Evolutionary conservation across 2,329 filamentous ascomycete genomes (phyloP), one percentile per base, ranked within the genome.

Genomic region (Exophiala alcalophila): DNA sequence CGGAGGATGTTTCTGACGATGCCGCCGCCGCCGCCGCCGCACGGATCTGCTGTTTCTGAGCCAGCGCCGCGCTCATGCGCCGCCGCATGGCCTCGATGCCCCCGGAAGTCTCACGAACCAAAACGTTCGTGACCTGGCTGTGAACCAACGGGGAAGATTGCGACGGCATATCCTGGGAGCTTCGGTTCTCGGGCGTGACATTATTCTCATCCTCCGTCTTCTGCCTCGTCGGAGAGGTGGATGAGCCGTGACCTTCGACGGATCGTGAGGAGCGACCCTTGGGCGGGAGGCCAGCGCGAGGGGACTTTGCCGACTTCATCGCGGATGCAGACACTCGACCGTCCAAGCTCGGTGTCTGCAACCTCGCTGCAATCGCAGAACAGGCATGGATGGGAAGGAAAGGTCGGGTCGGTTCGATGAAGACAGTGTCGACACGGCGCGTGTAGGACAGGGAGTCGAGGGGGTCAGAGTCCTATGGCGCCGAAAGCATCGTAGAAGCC

Each of bases 1-100:
- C 41, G 6, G 52, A 44, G 41, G 58, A 53, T 14, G 38, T 40
- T 15, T 56, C 52, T 52, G 57, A 59, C n/a, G n/a, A n/a, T 40
- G 65, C 57, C 14, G 34, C 16, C 7, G 40, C 38, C 7, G 37
- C 37, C 40, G 65, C 57, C 20, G 40, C 24, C 4, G 41, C 40
- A 26, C 38, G 54, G 28, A 40, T 37, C 21, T 55, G 52, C 30
- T 52, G 50, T 37, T 53, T 54, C 32, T 55, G 47, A n/a, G 49
- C 52, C 38, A 56, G 26, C 30, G 52, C 54, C 19, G 39, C 37
- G 32, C 49, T 43, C 54, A 56, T 56, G 12, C 44, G 49, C 9
- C 46, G 44, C 37, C 52, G 45, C 54, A 56, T 56, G 12, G 43
- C 47, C 18, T 56, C 54, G 11, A 56, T 31, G 6, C 43, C 38